Evolutionary conservation across 1,284 basidiomycete genomes (phyloP).

Genomic region (Cutaneotrichosporon arboriforme): DNA sequence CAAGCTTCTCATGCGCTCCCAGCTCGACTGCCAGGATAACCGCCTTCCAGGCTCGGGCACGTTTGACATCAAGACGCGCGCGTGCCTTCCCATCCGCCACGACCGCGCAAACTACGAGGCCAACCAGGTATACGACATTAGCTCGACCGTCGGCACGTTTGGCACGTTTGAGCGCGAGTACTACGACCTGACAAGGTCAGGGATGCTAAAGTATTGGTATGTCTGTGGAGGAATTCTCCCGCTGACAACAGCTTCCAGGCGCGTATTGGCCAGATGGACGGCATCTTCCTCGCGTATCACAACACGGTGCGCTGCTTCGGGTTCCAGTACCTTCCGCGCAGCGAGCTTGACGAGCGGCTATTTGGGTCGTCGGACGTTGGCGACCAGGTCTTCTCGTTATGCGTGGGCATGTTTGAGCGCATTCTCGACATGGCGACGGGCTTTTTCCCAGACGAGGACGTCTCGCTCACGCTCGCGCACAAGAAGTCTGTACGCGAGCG

Average conservation of each 20-base stretch:
- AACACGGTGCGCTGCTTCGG: conserved; percentile 85
- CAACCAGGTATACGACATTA: conserved; percentile 71
- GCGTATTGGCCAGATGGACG: conserved; percentile 96
- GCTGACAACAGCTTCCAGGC: conserved; percentile 69
- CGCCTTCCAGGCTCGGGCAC: conserved; percentile 82
- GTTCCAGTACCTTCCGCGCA: conserved; percentile 84
- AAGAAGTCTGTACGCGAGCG: conserved; percentile 26
- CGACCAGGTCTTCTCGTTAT: conserved; percentile 70
- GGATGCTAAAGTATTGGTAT: conserved; percentile 89
- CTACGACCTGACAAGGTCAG: conserved; percentile 85
- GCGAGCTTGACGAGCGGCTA: conserved; percentile 76
- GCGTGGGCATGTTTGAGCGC: conserved; percentile 66
- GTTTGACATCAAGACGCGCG: conserved; percentile 95
- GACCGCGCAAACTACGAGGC: conserved; percentile 82
- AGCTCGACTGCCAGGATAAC: conserved; percentile 79
- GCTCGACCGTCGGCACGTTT: conserved; percentile 56
- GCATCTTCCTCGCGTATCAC: conserved; percentile 91
- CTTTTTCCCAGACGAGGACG: conserved; percentile 59
- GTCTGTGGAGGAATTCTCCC: neutral
- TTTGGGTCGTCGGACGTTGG: conserved; percentile 65
- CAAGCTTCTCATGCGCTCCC: conserved; percentile 85
- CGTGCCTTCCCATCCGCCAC: conserved; percentile 73
- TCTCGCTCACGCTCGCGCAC: conserved; percentile 5
- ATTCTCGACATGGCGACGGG: conserved; percentile 59
- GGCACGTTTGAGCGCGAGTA: conserved; percentile 85